Base-by-base conservation (phyloP, 805 yeast species). In the Vanderwaltozyma yarrowii region DNA sequence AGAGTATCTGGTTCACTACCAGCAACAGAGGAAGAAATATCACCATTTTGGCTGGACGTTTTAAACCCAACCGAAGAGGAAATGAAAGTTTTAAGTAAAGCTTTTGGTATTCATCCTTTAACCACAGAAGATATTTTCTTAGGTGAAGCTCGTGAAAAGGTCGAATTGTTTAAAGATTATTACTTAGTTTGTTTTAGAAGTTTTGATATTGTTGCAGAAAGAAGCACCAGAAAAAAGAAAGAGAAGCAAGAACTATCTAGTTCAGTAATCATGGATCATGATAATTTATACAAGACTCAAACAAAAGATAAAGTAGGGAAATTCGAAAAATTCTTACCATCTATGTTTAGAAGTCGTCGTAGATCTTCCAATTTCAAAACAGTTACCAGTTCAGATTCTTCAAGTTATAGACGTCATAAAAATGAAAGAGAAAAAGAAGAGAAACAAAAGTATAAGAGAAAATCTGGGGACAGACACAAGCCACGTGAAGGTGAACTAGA, bases 51-150 rank as follows among this genome's bases (percentile, higher is more conserved):
- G 98, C 68, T 89, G 10, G 97, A 89, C 59, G 82, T 89, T 11
- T 64, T 84, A 40, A 81, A 85, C 52, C 98, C 98, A 10, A 83
- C 95, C 0, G 97, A 92, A 53, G 96, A 87, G 48, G 98, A 89
- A 59, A 85, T 92, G 94, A 87, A 89, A 52, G 92, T 81, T 0
- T 50, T 89, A 12, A 76, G 94, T 20, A 86, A 86, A 51, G 78
- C 96, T 0, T 89, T 89, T 63, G 95, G 94, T 1, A 85, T 89
- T 40, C 98, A 89, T 60, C 98, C 98, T 0, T 71, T 89, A 50
- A 89, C 98, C 0, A 84, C 96, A 0, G 98, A 89, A 56, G 98
- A 89, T 62, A 88, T 89, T 34, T 81, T 83, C 43, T 62, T 88
- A 23, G 95, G 95, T 2, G 98, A 89, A 56, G 82, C 95, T 1